Base-by-base conservation (phyloP, 228 moss, liverwort and hornwort species). In the Sphagnum fallax region DNA sequence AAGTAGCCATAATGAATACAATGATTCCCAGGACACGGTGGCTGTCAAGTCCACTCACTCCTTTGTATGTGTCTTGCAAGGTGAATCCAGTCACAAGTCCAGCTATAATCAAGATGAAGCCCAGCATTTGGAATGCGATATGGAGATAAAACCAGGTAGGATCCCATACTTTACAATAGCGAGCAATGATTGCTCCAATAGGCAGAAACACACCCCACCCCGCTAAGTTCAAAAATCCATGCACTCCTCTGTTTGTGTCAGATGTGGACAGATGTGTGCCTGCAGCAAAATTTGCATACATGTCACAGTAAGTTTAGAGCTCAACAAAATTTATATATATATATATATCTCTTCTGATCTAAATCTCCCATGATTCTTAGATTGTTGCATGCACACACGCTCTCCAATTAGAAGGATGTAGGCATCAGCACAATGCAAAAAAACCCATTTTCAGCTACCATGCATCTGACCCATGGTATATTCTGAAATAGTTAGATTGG, bases 171-270 rank as follows among this genome's bases (percentile, higher is more conserved):
- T 52, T 71, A 9, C 73, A 73, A 58, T 83, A 79, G 48, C 82
- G 82, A 66, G 82, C 79, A 5, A 76, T 64, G 48, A 83, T 83
- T 48, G 73, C 71, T 49, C 82, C 82, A 7, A 66, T 47, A 6
- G 82, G 82, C n/a, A 83, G 70, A 11, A 83, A 12, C 48, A 83
- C 55, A n/a, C 82, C 82, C 82, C 82, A 83, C 14, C 82, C 82
- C 18, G 79, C 16, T 49, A 83, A 73, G 55, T 76, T 83, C 50
- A 83, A 16, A 53, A 79, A 14, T 64, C 82, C 82, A 55, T 83
- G 82, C 47, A 32, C 51, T 64, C 5, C 52, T 47, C 53, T 58
- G 55, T 47, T 53, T 4, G 2, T 52, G 16, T 52, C 2, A 6
- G 49, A 32, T 32, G 32, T 32, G 32, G 32, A 32, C 32, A 32